These are phyloP conservation scores for Brassica rapa DNA, from an alignment of 345 rosid species.

Conservation along the genomic window DNA sequence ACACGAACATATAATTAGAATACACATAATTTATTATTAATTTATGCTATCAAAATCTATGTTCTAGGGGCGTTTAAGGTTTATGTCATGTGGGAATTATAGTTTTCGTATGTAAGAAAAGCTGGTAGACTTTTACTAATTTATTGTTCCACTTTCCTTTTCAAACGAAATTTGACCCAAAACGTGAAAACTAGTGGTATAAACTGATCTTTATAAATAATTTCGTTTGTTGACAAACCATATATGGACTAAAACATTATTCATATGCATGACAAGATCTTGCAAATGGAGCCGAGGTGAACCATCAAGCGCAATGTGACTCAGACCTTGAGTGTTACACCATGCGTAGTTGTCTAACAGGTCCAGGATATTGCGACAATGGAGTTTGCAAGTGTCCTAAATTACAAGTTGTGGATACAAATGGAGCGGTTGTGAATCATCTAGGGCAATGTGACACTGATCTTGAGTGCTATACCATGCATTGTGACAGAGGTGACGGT, in stretches of 20 bases:
- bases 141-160: no score
- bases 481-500: not conserved
- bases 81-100: not conserved
- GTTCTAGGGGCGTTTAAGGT: no score
- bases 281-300: not conserved
- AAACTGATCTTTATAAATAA: not conserved
- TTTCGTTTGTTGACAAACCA: not conserved
- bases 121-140: no score
- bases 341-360: not conserved
- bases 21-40: not conserved
- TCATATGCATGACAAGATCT: not conserved
- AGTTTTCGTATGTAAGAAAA: not conserved
- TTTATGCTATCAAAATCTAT: no score
- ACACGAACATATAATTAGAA: not conserved
- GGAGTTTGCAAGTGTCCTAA: no score
- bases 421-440: no score
- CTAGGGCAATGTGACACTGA: no score
- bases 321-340: constrained; percentile 1
- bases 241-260: not conserved
- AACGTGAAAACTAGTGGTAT: not conserved
- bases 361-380: not conserved
- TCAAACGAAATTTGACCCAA: not conserved
- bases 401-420: no score
- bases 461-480: no score
- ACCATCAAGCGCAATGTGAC: constrained; percentile 6